phyloP scores from a whole-genome alignment of 2,329 filamentous ascomycete species.

The Aspergillus ruber region DNA sequence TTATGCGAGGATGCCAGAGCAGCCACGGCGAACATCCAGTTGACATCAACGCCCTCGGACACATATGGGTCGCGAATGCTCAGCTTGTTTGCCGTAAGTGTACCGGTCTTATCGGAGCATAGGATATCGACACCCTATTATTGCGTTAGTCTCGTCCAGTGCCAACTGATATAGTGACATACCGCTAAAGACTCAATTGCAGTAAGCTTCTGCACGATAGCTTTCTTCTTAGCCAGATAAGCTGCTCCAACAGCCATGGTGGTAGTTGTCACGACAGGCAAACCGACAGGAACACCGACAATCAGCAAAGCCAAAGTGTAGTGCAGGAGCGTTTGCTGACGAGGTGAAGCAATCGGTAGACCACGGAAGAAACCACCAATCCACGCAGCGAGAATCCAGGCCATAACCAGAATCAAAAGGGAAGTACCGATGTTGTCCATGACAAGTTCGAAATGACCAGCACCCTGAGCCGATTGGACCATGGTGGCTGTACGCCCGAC shows the following conservation, averaged over 20 bases:
- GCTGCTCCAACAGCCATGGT: constrained; percentile 71
- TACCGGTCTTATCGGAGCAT: constrained; percentile 78
- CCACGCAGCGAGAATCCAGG: constrained; percentile 68
- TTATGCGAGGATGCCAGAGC: constrained; percentile 72
- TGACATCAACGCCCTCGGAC: constrained; percentile 67
- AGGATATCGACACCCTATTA: constrained; percentile 62
- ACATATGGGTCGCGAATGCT: constrained; percentile 72
- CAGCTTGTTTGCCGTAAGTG: constrained; percentile 57
- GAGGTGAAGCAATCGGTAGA: constrained; percentile 50
- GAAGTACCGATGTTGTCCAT: constrained; percentile 74
- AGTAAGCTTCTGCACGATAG: constrained; percentile 73
- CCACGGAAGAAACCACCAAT: constrained; percentile 73
- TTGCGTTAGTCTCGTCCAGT: constrained; percentile 6
- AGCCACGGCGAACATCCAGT: constrained; percentile 79
- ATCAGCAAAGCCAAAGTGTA: constrained; percentile 67
- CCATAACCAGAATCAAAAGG: constrained; percentile 67
- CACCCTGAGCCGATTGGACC: constrained; percentile 66
- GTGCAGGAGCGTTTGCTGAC: constrained; percentile 59
- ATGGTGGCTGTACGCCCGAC: constrained; percentile 68
- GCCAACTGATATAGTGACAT: constrained; percentile 14
- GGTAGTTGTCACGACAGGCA: constrained; percentile 71
- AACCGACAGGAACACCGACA: constrained; percentile 74
- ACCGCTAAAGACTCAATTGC: constrained; percentile 69
- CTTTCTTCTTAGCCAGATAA: constrained; percentile 69
- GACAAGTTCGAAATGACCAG: constrained; percentile 74